Percentiles rank a stretch among this genome's conserved stretches.
Conservation (phyloP, 2,329 filamentous ascomycete species). For the Clonostachys rosea region DNA sequence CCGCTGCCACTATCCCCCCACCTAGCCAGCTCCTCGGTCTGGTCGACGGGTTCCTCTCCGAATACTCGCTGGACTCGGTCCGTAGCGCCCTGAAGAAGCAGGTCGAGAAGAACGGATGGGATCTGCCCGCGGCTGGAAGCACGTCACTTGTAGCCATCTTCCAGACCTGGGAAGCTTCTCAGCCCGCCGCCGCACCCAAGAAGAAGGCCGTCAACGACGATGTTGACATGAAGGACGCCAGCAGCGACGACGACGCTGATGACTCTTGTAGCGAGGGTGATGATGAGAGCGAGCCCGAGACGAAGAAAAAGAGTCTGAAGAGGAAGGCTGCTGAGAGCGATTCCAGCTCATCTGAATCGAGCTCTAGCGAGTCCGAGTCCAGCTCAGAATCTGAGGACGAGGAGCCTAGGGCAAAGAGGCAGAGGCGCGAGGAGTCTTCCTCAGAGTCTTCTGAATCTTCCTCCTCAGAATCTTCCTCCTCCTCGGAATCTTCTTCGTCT, state of each 20-base stretch:
- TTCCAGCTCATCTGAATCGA: constrained; percentile 26
- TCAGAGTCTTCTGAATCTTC: constrained; percentile 18
- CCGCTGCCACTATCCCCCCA: constrained; percentile 20
- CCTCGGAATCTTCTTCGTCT: constrained; percentile 23
- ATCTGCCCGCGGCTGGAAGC: constrained; percentile 18
- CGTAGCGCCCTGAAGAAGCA: constrained; percentile 57
- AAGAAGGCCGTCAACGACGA: constrained; percentile 25
- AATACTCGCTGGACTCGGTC: neutral
- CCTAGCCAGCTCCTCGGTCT: constrained; percentile 61
- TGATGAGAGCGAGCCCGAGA: constrained; percentile 12
- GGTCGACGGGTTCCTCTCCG: constrained; percentile 61
- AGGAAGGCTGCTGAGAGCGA: constrained; percentile 27
- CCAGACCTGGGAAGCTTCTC: constrained; percentile 39
- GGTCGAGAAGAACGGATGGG: constrained; percentile 47
- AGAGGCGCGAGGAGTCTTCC: constrained; percentile 7
- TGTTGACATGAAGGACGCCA: constrained; percentile 42
- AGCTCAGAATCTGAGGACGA: constrained; percentile 46
- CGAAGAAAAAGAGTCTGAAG: constrained; percentile 24
- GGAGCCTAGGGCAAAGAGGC: constrained; percentile 11
- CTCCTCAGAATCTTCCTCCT: constrained; percentile 24
- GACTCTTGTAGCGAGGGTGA: constrained; percentile 12
- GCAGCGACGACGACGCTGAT: constrained; percentile 21
- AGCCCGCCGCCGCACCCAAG: constrained; percentile 11
- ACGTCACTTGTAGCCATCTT: constrained; percentile 45
- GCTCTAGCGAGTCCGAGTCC: constrained; percentile 35